Evolutionary conservation across 768 basidiomycete species (phyloP).

Genomic region (Lyophyllum shimeji): DNA sequence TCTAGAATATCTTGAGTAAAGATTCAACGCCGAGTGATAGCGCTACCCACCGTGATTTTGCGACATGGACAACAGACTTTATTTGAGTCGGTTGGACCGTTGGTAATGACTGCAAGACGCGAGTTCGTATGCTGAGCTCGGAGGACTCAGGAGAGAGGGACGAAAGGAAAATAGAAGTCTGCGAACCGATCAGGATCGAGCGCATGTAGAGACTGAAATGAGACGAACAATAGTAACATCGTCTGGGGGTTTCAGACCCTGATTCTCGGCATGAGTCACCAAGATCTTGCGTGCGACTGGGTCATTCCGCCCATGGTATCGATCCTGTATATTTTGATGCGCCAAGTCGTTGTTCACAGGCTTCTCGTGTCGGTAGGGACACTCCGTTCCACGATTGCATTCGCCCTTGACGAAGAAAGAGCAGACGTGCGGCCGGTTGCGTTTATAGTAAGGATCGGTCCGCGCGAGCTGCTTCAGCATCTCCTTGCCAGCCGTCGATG

Average conservation of each 20-base stretch:
- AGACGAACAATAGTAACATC: slow-evolving; percentile 78
- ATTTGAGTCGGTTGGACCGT: slow-evolving; percentile 61
- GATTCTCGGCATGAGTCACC: slow-evolving; percentile 69
- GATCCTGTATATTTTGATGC: slow-evolving; percentile 92
- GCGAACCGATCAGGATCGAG: background rate
- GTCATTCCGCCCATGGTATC: slow-evolving; percentile 91
- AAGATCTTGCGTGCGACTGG: slow-evolving; percentile 94
- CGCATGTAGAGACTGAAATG: background rate
- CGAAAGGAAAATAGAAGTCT: slow-evolving; percentile 89
- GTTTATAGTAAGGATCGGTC: slow-evolving; percentile 96
- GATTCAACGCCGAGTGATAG: background rate
- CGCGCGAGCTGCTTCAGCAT: slow-evolving; percentile 95
- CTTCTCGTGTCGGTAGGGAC: slow-evolving; percentile 95
- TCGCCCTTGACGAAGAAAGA: slow-evolving; percentile 96
- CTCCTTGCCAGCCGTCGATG: slow-evolving; percentile 86
- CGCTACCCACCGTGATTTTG: slow-evolving; percentile 63
- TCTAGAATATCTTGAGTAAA: slow-evolving; percentile 34
- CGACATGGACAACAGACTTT: slow-evolving; percentile 84
- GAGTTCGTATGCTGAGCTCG: slow-evolving; percentile 73
- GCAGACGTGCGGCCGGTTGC: slow-evolving; percentile 92
- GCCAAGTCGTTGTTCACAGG: slow-evolving; percentile 80
- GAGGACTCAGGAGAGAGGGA: slow-evolving; percentile 69
- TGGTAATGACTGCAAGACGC: slow-evolving; percentile 68
- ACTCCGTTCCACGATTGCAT: slow-evolving; percentile 87
- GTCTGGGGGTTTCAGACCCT: slow-evolving; percentile 88